Base-by-base conservation (phyloP, 495 filamentous ascomycete species). In the Neurospora tetraspora region DNA sequence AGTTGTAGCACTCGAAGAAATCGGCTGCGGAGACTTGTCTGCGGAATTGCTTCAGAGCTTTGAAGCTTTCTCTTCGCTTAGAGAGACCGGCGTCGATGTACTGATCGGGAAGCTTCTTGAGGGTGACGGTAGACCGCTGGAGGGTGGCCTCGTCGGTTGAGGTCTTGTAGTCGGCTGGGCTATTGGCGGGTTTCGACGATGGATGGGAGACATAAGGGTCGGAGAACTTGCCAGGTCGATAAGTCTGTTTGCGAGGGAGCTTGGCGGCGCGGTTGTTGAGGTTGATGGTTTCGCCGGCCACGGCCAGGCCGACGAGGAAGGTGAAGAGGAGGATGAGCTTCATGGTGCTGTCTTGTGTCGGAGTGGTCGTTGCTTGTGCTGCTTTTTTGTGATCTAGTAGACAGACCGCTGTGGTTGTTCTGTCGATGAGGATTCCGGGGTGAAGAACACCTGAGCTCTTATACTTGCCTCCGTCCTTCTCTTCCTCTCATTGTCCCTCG, bases 1-100 rank as follows among this genome's bases (percentile, higher is more conserved):
- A 61, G 69, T 77, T 78, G 42, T 74, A 75, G 71, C 82, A 84
- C 72, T 83, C 82, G 38, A 75, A 84, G 69, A 83, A 84, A 69
- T 81, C 80, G 38, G 70, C 74, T 20, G 78, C 72, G 8, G 75
- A 27, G 34, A 43, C 65, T 14, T 74, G 73, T 18, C 73, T 59
- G 18, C 73, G 76, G 47, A 75, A 37, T 4, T 65, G 74, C 14
- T 75, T 74, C 9, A 74, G 53, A 23, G 74, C 70, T 31, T 65
- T n/a, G 38, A 73, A n/a, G 53, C 43, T 77, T 71, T 76, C 80
- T 11, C 71, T 76, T 53, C 78, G 80, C 39, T 69, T 74, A 31
- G 36, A 73, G 0, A 71, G 39, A 9, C 40, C 74, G 8, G 70
- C 23, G 38, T 76, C 73, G 71, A 73, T 69, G n/a, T 74, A 65